Conservation (phyloP, 2,329 filamentous ascomycete species). For the Calonectria crousiana region DNA sequence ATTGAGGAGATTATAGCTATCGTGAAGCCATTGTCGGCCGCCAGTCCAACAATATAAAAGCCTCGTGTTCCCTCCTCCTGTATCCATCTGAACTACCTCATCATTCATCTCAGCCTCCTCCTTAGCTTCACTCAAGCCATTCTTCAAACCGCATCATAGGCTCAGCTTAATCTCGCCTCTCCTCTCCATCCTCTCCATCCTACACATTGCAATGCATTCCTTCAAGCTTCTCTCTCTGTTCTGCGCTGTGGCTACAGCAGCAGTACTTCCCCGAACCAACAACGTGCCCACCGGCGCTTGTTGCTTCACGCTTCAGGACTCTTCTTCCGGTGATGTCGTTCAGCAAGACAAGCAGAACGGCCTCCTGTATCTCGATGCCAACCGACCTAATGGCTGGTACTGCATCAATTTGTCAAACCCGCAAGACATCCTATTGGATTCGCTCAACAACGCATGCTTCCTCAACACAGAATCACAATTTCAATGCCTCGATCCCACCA, state of each 20-base stretch:
- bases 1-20: slow-evolving; percentile 7
- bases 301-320: slow-evolving; percentile 49
- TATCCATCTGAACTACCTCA: background rate
- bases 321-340: slow-evolving; percentile 37
- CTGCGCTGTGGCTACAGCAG: slow-evolving; percentile 34
- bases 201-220: slow-evolving; percentile 34
- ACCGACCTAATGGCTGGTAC: slow-evolving; percentile 44
- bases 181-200: slow-evolving; percentile 7
- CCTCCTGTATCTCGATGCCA: slow-evolving; percentile 43
- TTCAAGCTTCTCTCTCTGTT: slow-evolving; percentile 36
- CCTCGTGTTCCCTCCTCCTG: background rate
- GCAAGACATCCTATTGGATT: slow-evolving; percentile 44
- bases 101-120: background rate
- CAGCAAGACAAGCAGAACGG: slow-evolving; percentile 44
- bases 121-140: background rate
- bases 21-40: slow-evolving; percentile 8
- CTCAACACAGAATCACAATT: slow-evolving; percentile 41
- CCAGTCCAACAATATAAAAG: slow-evolving; percentile 14
- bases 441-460: slow-evolving; percentile 49
- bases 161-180: background rate
- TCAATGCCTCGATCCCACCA: slow-evolving; percentile 49
- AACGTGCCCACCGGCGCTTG: slow-evolving; percentile 41
- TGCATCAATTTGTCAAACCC: slow-evolving; percentile 45
- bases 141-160: background rate
- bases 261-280: slow-evolving; percentile 36